These are phyloP conservation scores for Trametes coccinea DNA, from an alignment of 768 basidiomycete species.

Conservation along the genomic window DNA sequence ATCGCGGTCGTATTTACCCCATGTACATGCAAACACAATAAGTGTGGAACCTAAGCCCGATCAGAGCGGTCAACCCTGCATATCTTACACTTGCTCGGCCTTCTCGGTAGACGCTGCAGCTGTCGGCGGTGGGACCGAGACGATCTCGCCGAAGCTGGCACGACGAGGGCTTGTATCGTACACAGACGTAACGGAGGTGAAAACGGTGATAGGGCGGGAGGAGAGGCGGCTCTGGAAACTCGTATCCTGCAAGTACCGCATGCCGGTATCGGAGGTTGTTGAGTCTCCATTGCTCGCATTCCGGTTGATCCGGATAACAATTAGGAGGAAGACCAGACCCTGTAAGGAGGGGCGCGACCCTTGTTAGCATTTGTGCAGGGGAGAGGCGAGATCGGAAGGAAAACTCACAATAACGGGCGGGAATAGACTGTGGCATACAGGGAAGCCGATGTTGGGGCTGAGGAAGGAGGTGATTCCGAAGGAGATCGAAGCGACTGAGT, in stretches of 20 bases:
- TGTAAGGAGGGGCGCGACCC: background rate
- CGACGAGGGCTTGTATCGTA: constrained; percentile 2
- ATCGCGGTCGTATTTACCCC: too few species aligned
- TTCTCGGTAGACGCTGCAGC: background rate
- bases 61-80: too few species aligned
- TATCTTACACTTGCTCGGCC: background rate
- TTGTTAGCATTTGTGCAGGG: background rate
- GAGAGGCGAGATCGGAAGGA: too few species aligned
- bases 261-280: background rate
- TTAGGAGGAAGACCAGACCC: constrained; percentile 15
- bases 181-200: constrained; percentile 1
- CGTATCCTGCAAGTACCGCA: constrained; percentile 9
- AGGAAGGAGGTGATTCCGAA: constrained; percentile 15
- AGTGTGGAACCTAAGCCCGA: too few species aligned
- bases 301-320: constrained; percentile 14
- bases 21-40: too few species aligned
- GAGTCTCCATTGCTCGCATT: background rate
- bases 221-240: constrained; percentile 6
- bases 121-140: background rate
- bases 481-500: constrained; percentile 13
- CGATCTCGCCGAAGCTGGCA: constrained; percentile 5
- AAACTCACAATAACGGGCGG: constrained; percentile 12
- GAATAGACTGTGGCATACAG: constrained; percentile 15
- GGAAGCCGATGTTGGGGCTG: constrained; percentile 14
- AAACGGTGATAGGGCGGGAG: background rate